phyloP scores from a whole-genome alignment of 2,329 filamentous ascomycete species.

The Clonostachys byssicola region DNA sequence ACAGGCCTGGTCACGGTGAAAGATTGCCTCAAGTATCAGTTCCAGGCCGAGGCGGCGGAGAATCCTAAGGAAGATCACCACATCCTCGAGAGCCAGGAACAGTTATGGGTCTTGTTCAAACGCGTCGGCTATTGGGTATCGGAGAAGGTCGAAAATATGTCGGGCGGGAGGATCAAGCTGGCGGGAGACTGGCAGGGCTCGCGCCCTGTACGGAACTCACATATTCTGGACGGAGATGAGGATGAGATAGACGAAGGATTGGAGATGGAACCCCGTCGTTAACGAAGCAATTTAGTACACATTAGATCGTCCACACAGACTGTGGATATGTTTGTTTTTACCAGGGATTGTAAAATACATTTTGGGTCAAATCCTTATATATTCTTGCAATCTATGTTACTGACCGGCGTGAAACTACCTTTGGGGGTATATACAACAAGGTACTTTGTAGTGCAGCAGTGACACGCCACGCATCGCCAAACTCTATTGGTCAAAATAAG shows the following conservation, averaged over 20 bases:
- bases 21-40: constrained; percentile 95
- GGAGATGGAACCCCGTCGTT: constrained; percentile 32
- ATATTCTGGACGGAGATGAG: constrained; percentile 35
- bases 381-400: too few species aligned
- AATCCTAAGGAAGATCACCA: constrained; percentile 59
- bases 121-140: constrained; percentile 54
- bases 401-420: too few species aligned
- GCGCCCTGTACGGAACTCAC: constrained; percentile 5
- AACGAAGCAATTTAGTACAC: constrained; percentile 2
- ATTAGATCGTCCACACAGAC: background rate
- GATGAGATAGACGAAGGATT: constrained; percentile 33
- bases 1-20: constrained; percentile 90
- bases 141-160: constrained; percentile 44
- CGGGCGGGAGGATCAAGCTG: constrained; percentile 54
- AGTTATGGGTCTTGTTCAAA: constrained; percentile 57
- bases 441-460: too few species aligned
- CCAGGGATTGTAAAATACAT: too few species aligned
- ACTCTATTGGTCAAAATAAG: too few species aligned
- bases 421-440: too few species aligned
- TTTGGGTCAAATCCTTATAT: too few species aligned
- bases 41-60: constrained; percentile 88
- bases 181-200: constrained; percentile 15
- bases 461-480: too few species aligned
- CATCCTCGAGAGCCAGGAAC: constrained; percentile 56
- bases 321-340: too few species aligned